Conservation (phyloP, 2,329 filamentous ascomycete genomes). For the Epichloe baconii region DNA sequence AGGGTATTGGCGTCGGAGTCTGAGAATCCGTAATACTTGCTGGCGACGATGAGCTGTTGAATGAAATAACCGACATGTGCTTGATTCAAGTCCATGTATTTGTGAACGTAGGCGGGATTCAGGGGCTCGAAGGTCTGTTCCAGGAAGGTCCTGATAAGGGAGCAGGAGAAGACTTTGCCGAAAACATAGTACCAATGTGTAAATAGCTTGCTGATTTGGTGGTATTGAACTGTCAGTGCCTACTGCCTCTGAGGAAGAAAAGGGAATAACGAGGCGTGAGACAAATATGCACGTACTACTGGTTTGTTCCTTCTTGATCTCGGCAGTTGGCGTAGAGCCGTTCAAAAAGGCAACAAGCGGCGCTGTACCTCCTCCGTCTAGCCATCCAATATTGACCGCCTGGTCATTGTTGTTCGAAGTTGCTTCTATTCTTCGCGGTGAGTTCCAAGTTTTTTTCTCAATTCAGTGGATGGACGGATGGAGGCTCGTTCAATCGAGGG, state of each 20-base stretch:
- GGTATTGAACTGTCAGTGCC: background rate
- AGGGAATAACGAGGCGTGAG: background rate
- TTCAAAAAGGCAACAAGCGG: conserved; percentile 15
- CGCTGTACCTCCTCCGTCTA: conserved; percentile 16
- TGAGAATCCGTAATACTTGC: conserved; percentile 16
- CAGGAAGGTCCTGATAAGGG: conserved; percentile 9
- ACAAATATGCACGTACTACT: conserved; percentile 13
- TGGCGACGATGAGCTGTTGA: conserved; percentile 14
- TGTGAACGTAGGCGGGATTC: conserved; percentile 18
- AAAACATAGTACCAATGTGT: conserved; percentile 18
- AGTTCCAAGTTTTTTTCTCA: background rate
- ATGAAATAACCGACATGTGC: conserved; percentile 19
- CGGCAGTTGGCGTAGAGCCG: conserved; percentile 9
- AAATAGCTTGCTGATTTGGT: conserved; percentile 14
- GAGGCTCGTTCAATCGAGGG: background rate
- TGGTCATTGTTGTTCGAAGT: conserved; percentile 17
- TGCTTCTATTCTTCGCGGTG: conserved; percentile 3
- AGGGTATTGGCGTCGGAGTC: conserved; percentile 13
- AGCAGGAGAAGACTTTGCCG: conserved; percentile 16
- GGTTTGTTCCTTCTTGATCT: conserved; percentile 14
- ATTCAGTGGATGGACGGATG: background rate
- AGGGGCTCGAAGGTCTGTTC: conserved; percentile 8
- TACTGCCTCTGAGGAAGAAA: no score
- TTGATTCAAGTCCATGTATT: conserved; percentile 19
- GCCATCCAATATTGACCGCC: conserved; percentile 15